Evolutionary conservation across 495 filamentous ascomycete species (phyloP).

Genomic region (Aspergillus campestris): DNA sequence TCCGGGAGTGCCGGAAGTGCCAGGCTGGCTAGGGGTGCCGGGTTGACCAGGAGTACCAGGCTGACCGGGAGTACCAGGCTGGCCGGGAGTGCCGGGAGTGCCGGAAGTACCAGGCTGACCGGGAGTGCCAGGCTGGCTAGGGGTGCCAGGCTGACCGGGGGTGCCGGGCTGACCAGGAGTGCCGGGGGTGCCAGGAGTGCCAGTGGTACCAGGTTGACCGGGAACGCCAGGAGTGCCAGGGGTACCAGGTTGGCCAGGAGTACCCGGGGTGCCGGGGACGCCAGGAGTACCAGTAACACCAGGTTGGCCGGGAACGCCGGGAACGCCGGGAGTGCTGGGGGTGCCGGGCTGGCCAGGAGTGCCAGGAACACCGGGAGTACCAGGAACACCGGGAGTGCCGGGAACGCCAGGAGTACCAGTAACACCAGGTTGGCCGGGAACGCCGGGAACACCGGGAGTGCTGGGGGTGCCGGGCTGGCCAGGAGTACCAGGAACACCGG

Average conservation of each 20-base stretch:
- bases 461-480: neutral
- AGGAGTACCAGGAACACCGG: conserved; percentile 7
- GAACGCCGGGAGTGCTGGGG: neutral
- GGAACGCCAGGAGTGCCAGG: conserved; percentile 4
- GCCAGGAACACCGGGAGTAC: neutral
- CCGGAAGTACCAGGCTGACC: neutral
- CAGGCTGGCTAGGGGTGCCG: neutral
- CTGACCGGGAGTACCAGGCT: conserved; percentile 2
- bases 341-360: conserved; percentile 6
- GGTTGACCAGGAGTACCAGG: conserved; percentile 2
- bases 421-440: neutral
- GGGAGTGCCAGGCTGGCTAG: neutral
- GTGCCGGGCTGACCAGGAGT: conserved; percentile 1
- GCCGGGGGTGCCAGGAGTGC: neutral
- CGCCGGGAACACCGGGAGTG: conserved; percentile 3
- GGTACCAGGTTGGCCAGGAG: conserved; percentile 4
- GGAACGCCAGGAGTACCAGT: conserved; percentile 1
- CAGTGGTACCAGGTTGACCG: conserved; percentile 1
- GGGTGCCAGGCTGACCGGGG: neutral
- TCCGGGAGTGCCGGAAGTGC: neutral
- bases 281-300: neutral
- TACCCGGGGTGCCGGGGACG: conserved; percentile 2
- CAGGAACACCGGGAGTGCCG: conserved; percentile 2
- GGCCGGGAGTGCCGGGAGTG: neutral
- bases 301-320: neutral